Evolutionary conservation across 805 yeast genomes (phyloP).

Genomic region (Hanseniaspora osmophila): DNA sequence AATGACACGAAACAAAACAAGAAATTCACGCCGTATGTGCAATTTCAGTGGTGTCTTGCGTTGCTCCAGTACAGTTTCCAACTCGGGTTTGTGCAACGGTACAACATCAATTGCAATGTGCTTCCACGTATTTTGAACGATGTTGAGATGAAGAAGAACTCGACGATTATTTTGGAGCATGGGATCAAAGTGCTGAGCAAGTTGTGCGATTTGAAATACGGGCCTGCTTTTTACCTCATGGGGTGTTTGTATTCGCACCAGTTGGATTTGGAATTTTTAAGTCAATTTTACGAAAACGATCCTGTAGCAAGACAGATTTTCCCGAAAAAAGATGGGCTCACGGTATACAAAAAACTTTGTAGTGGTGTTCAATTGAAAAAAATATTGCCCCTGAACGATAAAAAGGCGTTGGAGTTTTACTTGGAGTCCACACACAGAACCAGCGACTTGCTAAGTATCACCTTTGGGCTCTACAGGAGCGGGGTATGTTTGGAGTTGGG

Average conservation of each 20-base stretch:
- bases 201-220: constrained; percentile 32
- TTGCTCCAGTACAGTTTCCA: constrained; percentile 34
- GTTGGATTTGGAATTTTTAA: constrained; percentile 24
- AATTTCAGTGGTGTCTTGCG: constrained; percentile 48
- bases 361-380: constrained; percentile 13
- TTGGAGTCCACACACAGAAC: not conserved
- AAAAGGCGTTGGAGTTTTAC: constrained; percentile 48
- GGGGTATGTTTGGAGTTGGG: constrained; percentile 64
- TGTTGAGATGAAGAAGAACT: constrained; percentile 35
- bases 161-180: constrained; percentile 40
- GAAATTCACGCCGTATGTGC: constrained; percentile 35
- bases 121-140: constrained; percentile 25
- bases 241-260: constrained; percentile 51
- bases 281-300: constrained; percentile 3
- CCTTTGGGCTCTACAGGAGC: constrained; percentile 50
- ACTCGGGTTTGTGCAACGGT: constrained; percentile 28
- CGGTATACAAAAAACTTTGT: constrained; percentile 1
- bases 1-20: constrained; percentile 12
- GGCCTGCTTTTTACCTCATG: constrained; percentile 42
- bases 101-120: constrained; percentile 35
- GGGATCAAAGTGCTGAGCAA: constrained; percentile 48
- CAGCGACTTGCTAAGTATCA: constrained; percentile 27
- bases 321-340: not conserved
- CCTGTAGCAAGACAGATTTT: constrained; percentile 3
- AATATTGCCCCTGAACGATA: constrained; percentile 41